Conservation (phyloP, 129 eudicot species). For the Helianthus annuus region HanXRQr2.0-SUNRISE NC_035434.2:170006437-170006936, state of each 20-base stretch:
- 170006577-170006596: no score
- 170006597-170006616: no score
- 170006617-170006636: background rate
- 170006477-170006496: no score
- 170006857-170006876: constrained; percentile 63
- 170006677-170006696: background rate
- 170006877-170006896: constrained; percentile 85
- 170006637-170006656: constrained; percentile 5
- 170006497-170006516: no score
- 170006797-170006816: constrained; percentile 71
- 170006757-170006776: constrained; percentile 74
- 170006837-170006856: constrained; percentile 46
- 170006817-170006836: constrained; percentile 54
- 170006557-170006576: no score
- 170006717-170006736: constrained; percentile 37
- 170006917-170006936: constrained; percentile 73
- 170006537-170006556: no score
- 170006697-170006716: constrained; percentile 2
- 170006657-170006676: background rate
- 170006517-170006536: no score
- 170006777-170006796: constrained; percentile 92
- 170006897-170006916: constrained; percentile 92
- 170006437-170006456: no score
- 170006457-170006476: no score
- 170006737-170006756: constrained; percentile 96